phyloP scores from a whole-genome alignment of 2,329 filamentous ascomycete genomes.

The Periconia macrospinosa region DNA sequence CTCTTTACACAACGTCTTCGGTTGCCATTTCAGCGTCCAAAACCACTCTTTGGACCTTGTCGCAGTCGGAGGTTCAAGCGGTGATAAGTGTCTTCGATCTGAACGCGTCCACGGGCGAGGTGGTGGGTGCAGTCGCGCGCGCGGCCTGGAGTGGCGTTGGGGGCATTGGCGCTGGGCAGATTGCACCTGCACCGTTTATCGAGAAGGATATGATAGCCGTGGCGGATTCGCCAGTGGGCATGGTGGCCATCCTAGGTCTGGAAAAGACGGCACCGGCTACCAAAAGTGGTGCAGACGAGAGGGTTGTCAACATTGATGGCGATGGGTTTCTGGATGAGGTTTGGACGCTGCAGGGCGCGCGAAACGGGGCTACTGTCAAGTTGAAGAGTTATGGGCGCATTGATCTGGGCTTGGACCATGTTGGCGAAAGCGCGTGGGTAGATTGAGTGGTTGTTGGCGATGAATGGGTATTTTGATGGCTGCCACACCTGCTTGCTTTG shows the following conservation, averaged over 20 bases:
- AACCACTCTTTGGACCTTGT: constrained; percentile 22
- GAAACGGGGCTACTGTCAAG: constrained; percentile 5
- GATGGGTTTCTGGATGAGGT: constrained; percentile 9
- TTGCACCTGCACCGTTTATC: constrained; percentile 18
- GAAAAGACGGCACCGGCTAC: constrained; percentile 4
- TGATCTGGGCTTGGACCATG: constrained; percentile 6
- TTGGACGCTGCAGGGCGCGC: constrained; percentile 5
- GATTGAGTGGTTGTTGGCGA: constrained; percentile 10
- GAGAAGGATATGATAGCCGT: constrained; percentile 19
- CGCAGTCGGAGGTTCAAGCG: constrained; percentile 15
- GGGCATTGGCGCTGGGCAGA: constrained; percentile 9
- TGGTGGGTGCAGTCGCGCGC: constrained; percentile 16
- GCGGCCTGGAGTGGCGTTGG: constrained; percentile 17
- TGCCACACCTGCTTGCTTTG: too few species aligned
- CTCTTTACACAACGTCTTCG: constrained; percentile 14
- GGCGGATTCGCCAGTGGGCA: constrained; percentile 19
- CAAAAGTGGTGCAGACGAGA: not conserved
- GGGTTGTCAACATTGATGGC: not conserved
- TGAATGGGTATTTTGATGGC: too few species aligned
- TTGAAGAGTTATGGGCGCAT: constrained; percentile 11
- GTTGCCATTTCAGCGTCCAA: constrained; percentile 21
- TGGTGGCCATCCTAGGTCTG: constrained; percentile 20
- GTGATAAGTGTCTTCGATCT: constrained; percentile 20
- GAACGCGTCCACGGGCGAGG: constrained; percentile 19
- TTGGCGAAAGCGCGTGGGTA: constrained; percentile 41